Evolutionary conservation across 208 protist species (phyloP), one percentile per base, ranked within the genome.

Genomic region (Acanthamoeba sp.): DNA sequence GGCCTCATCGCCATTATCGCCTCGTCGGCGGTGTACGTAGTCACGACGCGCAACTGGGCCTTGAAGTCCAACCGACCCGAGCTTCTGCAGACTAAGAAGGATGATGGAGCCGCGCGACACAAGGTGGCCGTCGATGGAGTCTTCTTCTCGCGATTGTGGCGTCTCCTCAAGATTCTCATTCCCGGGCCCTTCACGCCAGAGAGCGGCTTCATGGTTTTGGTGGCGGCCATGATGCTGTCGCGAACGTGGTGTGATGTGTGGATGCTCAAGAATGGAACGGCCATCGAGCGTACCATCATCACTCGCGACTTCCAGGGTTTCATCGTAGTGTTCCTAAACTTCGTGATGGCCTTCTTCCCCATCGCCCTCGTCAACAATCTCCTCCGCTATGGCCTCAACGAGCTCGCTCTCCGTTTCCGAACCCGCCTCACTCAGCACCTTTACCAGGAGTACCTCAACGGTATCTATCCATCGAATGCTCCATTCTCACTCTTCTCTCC

Each of bases 401-500:
- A 96, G 57, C 76, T 96, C 20, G 95, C 89, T 6, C 85, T 97
- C 12, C 95, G 91, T 57, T 97, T 97, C 94, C 78, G 96, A 29
- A 95, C 93, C 27, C 69, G 96, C 50, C 95, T 97, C 18, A 96
- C 95, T 2, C 42, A 88, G 14, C 90, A 97, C 64, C 89, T 97
- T 24, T 95, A 97, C 80, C 94, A 94, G 29, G 93, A 97, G 92
- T 97, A 97, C 85, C 69, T 97, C 14, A 94, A 96, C 48, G 95
- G 95, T 94, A 94, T 45, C 36, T 20, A 38, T 45, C 24, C 80
- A 7, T 57, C 50, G 24, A 90, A 73, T 29, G 9, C 34, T 42
- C 48, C 40, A 29, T 91, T 45, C 1, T 66, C 20, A 7, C 32
- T 36, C 3, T 91, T 91, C 4, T 80, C 27, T 64, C 12, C 24